Evolutionary conservation across 176 grass and related monocot genomes (phyloP).

Genomic region (Bonia amplexicaulis): DNA sequence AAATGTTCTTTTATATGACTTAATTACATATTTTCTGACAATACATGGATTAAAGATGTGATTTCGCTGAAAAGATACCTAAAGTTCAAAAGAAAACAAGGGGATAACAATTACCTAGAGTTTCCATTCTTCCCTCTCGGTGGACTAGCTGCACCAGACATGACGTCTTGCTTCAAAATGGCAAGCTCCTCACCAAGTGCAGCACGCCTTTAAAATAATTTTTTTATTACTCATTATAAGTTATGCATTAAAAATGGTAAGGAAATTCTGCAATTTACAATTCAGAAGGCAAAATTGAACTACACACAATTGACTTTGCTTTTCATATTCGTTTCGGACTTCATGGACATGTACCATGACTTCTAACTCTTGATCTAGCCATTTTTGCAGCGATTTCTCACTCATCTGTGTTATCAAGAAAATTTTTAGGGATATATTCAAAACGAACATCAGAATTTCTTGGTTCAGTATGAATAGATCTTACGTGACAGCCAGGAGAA

Average conservation of each 20-base stretch:
- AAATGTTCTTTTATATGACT: background rate
- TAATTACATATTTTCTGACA: constrained; percentile 11
- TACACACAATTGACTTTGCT: constrained; percentile 92
- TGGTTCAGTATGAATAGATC: constrained; percentile 17
- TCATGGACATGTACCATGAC: constrained; percentile 95
- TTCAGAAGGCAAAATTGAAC: constrained; percentile 12
- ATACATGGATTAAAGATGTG: background rate
- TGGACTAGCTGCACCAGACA: constrained; percentile 43
- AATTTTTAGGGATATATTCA: constrained; percentile 15
- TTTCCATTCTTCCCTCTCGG: constrained; percentile 74
- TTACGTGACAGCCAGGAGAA: constrained; percentile 77
- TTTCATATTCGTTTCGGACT: constrained; percentile 95
- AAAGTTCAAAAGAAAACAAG: constrained; percentile 7
- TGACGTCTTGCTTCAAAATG: constrained; percentile 72
- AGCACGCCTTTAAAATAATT: constrained; percentile 58
- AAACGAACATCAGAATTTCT: constrained; percentile 22
- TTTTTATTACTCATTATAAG: constrained; percentile 2
- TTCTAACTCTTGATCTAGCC: constrained; percentile 98
- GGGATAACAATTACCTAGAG: constrained; percentile 54
- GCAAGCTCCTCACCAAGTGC: constrained; percentile 88
- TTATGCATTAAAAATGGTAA: background rate
- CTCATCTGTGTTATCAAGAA: constrained; percentile 55
- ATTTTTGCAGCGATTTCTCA: constrained; percentile 84
- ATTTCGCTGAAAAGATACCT: background rate
- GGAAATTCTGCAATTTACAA: background rate